Evolutionary conservation across 345 rosid species (phyloP), one percentile per base, ranked within the genome.

Genomic region (Populus simonii): DNA sequence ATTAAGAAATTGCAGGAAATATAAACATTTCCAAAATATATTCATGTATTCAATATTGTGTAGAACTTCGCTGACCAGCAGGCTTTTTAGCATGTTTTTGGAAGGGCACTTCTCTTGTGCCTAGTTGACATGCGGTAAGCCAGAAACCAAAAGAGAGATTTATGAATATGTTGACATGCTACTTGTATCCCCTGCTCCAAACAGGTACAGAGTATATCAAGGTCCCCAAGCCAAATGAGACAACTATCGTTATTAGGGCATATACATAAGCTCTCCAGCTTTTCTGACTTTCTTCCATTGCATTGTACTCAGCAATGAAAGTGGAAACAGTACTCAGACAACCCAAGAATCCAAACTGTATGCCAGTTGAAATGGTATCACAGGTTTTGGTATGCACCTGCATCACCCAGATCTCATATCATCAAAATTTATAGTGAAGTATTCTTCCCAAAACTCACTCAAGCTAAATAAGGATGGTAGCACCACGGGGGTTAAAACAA

Each of bases 301-400:
- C 92, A 20, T 95, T 82, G 85, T 91, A 95, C 90, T 95, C 99
- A 0, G 97, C 94, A 55, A 93, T 89, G 78, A 95, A 87, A 7
- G 99, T 95, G 2, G 99, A 92, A 55, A 95, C 96, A 2, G 99
- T 93, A 75, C 98, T 91, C 41, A 93, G 78, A 85, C 98, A 92
- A 25, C 99, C 99, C 80, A 91, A 65, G 29, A 95, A 82, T 53
- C 99, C 99, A 3, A 95, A 82, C 79, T 95, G 93, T 78, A 93
- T 82, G 41, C 96, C 89, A 0, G 78, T 75, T 66, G 88, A 84
- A 55, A 90, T 80, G 0, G 92, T 89, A 77, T 85, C 74, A 69
- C 93, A 87, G 8, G 75, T 84, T 84, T 69, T 79, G 22, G 86
- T 85, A 61, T 84, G 17, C 76, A 90, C 96, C 98, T 93, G 87